Base-by-base conservation (phyloP, 768 basidiomycete genomes). In the Leucocoprinus leucothites region DNA sequence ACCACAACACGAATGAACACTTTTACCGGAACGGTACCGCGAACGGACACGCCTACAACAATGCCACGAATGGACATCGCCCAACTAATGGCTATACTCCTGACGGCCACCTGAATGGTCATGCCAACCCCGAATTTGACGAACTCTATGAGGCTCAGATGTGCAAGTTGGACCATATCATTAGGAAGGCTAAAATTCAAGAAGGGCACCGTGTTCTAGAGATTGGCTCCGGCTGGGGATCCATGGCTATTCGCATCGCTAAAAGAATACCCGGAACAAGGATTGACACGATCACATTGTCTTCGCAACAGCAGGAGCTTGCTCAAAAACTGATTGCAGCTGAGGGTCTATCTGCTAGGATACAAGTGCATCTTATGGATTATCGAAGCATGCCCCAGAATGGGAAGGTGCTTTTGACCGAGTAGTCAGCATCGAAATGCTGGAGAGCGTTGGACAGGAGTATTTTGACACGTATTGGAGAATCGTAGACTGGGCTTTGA, bases 191-290 rank as follows among this genome's bases (percentile, higher is more conserved):
- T 2, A 76, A 81, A 45, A 84, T 91, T 50, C 71, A 70, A 16
- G 71, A 79, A 1, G 80, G 81, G 0, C 76, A 88, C 0, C 63
- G 60, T 13, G 48, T 69, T 16, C 75, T 89, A 14, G 87, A 89
- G 65, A 88, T 89, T 45, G 89, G 87, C n/a, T 84, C 82, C 4
- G 88, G 88, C 3, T 91, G 87, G 87, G 88, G 87, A 3, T 82
- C 84, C 6, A 74, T 91, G 59, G 81, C 89, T 2, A 84, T 89
- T 47, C 72, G 79, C 52, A 78, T 87, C 44, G 82, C 83, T 0
- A 69, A 72, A 34, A 77, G 74, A 9, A 70, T 81, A 53, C 79
- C 82, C 1, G 75, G 74, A 34, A 85, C 83, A 44, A 78, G 72
- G 0, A 76, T 90, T 45, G 86, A 90, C 63, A 87, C 87, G 9